These are phyloP conservation scores for Talaromyces sp. DNA, from an alignment of 2,329 filamentous ascomycete species.

Conservation along the genomic window DNA sequence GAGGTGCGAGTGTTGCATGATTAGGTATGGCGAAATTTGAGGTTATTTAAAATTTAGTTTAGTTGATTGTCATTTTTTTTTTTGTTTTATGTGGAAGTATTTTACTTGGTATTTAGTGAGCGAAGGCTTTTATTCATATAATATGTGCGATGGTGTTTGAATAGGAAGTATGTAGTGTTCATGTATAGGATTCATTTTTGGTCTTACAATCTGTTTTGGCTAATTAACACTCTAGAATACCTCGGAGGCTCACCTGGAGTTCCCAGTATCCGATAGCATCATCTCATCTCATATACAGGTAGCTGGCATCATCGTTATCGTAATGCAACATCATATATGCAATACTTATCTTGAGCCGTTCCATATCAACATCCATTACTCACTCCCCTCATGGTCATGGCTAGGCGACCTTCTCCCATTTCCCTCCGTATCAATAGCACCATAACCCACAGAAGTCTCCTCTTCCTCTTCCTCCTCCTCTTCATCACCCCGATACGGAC, in stretches of 20 bases:
- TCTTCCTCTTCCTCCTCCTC: constrained; percentile 32
- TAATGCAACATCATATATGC: too few species aligned
- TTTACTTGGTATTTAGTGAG: too few species aligned
- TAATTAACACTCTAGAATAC: constrained; percentile 1
- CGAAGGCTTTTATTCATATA: too few species aligned
- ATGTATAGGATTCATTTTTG: not conserved
- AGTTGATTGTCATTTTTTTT: not conserved
- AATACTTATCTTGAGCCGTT: too few species aligned
- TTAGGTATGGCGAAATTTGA: not conserved
- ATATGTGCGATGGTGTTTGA: too few species aligned
- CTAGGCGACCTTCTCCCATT: not conserved
- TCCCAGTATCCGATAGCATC: too few species aligned
- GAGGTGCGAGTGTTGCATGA: not conserved
- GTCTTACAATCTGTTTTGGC: not conserved
- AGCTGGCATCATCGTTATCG: too few species aligned
- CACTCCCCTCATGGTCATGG: too few species aligned
- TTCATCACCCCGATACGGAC: constrained; percentile 53
- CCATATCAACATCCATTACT: too few species aligned
- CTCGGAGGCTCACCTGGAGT: not conserved
- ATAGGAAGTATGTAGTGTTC: not conserved
- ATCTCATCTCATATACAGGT: too few species aligned
- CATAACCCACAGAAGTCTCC: constrained; percentile 9
- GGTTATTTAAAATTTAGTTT: not conserved
- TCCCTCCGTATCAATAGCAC: constrained; percentile 5
- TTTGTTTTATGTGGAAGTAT: too few species aligned